phyloP scores from a whole-genome alignment of 2,329 filamentous ascomycete species.

The Decorospora gaudefroyi region DNA sequence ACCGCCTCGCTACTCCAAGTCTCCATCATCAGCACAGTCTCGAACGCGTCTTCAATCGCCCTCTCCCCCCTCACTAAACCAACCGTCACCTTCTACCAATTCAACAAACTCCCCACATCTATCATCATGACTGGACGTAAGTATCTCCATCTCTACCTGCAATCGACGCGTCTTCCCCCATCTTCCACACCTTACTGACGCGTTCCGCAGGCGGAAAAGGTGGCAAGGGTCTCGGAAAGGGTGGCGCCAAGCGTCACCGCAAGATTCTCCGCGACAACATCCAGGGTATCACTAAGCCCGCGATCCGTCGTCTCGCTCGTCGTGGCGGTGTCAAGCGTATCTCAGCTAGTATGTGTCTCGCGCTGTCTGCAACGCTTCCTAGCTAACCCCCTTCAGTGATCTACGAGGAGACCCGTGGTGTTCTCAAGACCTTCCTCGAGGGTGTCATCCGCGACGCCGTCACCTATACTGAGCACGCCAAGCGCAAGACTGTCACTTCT shows the following conservation, averaged over 20 bases:
- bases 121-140: constrained; percentile 53
- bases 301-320: constrained; percentile 60
- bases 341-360: constrained; percentile 52
- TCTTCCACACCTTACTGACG: constrained; percentile 38
- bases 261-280: constrained; percentile 62
- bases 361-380: not conserved
- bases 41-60: constrained; percentile 18
- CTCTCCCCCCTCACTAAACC: constrained; percentile 5
- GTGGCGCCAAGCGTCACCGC: constrained; percentile 59
- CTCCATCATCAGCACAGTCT: constrained; percentile 26
- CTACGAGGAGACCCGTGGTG: constrained; percentile 78
- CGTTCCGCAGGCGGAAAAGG: constrained; percentile 56
- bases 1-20: constrained; percentile 21
- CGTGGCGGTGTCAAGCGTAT: constrained; percentile 61
- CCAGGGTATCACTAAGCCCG: constrained; percentile 60
- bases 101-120: constrained; percentile 30
- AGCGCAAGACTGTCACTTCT: constrained; percentile 77
- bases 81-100: constrained; percentile 3
- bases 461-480: constrained; percentile 79
- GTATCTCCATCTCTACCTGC: constrained; percentile 30
- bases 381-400: constrained; percentile 61
- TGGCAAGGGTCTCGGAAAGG: constrained; percentile 60
- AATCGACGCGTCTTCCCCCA: constrained; percentile 18
- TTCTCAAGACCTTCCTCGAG: constrained; percentile 78
- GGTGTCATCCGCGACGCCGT: constrained; percentile 76